Evolutionary conservation across 1,284 basidiomycete genomes (phyloP), one percentile per base, ranked within the genome.

Genomic region (Polyporus tsugae): DNA sequence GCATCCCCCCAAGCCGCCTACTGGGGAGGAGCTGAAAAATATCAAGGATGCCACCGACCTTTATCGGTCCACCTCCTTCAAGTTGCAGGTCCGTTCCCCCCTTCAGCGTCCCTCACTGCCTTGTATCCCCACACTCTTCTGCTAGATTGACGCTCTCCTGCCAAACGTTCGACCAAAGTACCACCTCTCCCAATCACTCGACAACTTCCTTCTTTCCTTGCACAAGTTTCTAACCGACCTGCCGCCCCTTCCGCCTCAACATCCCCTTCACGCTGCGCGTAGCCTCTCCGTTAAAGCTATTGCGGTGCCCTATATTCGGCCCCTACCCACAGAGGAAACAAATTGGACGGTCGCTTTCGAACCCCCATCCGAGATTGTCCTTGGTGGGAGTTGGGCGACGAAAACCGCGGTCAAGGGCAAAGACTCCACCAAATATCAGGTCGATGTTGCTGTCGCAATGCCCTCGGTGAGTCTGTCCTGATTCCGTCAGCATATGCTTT

Each of bases 401-500:
- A 89, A 88, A 80, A 83, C 85, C 68, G 87, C 78, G 75, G 85
- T 94, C 73, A 89, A 91, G 78, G 83, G 87, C 70, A 87, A 89
- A 72, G 92, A 91, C 73, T 84, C 83, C 2, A 80, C 82, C 61
- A 85, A 83, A 61, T 97, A 93, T 75, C 86, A 85, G 5, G 89
- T 98, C 10, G 96, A 98, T 78, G 71, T 98, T 58, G 93, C 93
- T 0, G 83, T 97, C 1, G 90, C 94, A 76, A 96, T 99, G 93
- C 95, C 96, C 15, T 78, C 87, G 42, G 95, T 96, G 75, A 74
- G 92, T 73, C 15, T 60, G 13, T 41, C 17, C 10, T 7, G 5
- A 35, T 72, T 76, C 46, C 64, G 36, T 25, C n/a, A 38, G n/a
- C 59, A 17, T 42, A 29, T 59, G 25, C 6, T 10, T 44, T 22